A percentile compares a stretch with the other conserved stretches of the same genome.
These are phyloP conservation scores for Fusarium sp. DNA, from an alignment of 2,329 filamentous ascomycete species.

Conservation along the genomic window DNA sequence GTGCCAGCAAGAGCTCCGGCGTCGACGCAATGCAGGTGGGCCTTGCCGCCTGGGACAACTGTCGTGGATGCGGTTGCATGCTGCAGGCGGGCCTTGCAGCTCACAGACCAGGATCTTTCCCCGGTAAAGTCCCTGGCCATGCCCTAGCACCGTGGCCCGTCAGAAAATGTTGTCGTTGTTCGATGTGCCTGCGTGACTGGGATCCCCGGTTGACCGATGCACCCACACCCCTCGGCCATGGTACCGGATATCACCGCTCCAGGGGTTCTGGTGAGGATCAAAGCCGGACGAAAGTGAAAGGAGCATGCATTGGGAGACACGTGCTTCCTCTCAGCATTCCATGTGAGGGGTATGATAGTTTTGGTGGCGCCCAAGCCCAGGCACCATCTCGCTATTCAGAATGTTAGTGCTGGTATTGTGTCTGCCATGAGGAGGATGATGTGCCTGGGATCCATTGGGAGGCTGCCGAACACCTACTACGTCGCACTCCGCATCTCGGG, in stretches of 20 bases:
- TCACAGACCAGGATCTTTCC: constrained; percentile 35
- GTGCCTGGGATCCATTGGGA: not conserved
- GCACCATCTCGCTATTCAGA: constrained; percentile 3
- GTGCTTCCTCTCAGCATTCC: constrained; percentile 17
- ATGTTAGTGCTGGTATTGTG: not conserved
- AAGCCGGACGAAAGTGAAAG: constrained; percentile 7
- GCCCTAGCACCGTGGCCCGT: constrained; percentile 37
- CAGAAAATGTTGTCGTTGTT: constrained; percentile 36
- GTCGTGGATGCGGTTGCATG: constrained; percentile 41
- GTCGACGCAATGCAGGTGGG: constrained; percentile 39
- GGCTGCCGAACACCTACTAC: not conserved
- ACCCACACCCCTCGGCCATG: constrained; percentile 37
- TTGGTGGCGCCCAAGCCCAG: not conserved
- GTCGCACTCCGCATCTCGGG: not conserved
- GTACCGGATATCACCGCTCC: constrained; percentile 42
- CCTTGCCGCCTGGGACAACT: constrained; percentile 37
- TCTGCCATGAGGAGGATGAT: not conserved
- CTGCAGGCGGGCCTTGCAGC: constrained; percentile 44
- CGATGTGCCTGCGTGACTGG: constrained; percentile 16
- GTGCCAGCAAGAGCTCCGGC: constrained; percentile 39
- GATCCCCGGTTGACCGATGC: constrained; percentile 23
- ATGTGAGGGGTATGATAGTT: not conserved
- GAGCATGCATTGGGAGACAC: constrained; percentile 19
- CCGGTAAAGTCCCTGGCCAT: constrained; percentile 38
- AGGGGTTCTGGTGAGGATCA: constrained; percentile 23